A percentile compares a stretch with the other conserved stretches of the same genome.
Conservation (phyloP, 116 monocot species). For the Dioscorea cayenensis region DNA sequence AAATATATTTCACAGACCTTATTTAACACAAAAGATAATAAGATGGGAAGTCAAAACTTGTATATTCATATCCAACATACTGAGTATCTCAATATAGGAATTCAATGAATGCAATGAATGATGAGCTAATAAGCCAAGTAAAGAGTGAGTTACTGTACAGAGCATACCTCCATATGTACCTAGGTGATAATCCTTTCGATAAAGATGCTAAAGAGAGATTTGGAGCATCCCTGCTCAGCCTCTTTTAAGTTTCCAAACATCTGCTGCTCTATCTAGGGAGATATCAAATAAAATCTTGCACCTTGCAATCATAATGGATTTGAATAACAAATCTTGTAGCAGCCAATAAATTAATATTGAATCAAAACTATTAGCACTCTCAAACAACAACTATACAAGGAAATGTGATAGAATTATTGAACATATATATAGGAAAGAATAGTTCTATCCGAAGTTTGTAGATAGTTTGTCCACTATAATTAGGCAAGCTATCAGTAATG, state of each 20-base stretch:
- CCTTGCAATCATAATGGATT: not conserved
- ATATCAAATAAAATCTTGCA: not conserved
- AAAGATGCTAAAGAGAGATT: slow-evolving; percentile 54
- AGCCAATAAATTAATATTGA: not conserved
- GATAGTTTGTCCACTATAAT: too few relatives aligned
- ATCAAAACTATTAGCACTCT: not conserved
- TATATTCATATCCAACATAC: too few relatives aligned
- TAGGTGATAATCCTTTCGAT: slow-evolving; percentile 62
- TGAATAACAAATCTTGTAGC: not conserved
- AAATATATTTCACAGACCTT: too few relatives aligned
- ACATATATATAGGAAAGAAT: too few relatives aligned
- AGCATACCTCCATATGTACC: slow-evolving; percentile 55
- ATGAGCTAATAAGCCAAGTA: slow-evolving; percentile 42
- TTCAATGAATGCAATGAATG: slow-evolving; percentile 38
- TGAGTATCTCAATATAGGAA: not conserved
- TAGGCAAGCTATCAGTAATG: too few relatives aligned
- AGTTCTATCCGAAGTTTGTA: too few relatives aligned
- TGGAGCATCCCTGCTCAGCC: slow-evolving; percentile 20
- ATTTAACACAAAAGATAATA: too few relatives aligned
- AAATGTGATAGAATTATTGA: not conserved
- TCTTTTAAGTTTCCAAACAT: not conserved
- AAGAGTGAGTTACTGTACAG: slow-evolving; percentile 59
- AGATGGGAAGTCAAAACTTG: too few relatives aligned
- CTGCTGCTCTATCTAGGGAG: not conserved
- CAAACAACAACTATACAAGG: not conserved